Percentiles rank a stretch among this genome's conserved stretches.
Conservation (phyloP, 176 grass and related monocot genomes). For the Aegilops sharonensis region DNA sequence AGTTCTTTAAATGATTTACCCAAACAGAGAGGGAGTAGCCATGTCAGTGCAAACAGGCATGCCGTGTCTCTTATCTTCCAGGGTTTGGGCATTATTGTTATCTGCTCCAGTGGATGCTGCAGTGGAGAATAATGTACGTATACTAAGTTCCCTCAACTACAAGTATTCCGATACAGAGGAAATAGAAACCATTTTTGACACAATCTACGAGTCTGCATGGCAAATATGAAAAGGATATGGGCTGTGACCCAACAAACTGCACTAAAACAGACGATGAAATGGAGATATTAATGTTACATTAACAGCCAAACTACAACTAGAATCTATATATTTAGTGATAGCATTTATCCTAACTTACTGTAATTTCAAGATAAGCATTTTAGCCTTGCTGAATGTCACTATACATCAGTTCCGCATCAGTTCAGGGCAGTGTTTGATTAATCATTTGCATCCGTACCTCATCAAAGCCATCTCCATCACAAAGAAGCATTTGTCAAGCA, state of each 20-base stretch:
- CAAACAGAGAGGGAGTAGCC: too few relatives aligned
- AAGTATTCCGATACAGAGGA: too few relatives aligned
- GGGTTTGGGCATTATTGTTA: too few relatives aligned
- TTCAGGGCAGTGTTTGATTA: background rate
- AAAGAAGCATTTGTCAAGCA: slow-evolving; percentile 6
- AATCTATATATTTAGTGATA: background rate
- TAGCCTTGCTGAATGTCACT: background rate
- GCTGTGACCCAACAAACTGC: background rate
- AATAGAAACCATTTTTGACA: background rate
- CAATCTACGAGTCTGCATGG: background rate
- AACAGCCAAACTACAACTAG: background rate
- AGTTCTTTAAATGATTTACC: too few relatives aligned
- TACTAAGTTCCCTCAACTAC: too few relatives aligned
- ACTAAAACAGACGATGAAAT: background rate
- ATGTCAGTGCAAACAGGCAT: too few relatives aligned
- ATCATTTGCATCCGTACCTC: background rate
- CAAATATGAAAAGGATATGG: background rate
- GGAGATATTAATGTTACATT: background rate
- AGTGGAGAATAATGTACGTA: background rate
- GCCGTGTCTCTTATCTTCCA: too few relatives aligned
- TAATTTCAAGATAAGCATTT: background rate
- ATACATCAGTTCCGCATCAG: background rate
- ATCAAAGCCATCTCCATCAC: background rate
- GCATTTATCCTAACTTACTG: background rate
- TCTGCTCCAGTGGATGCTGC: background rate